phyloP scores from a whole-genome alignment of 2,329 filamentous ascomycete species.

The Ophiostoma sp. region DNA sequence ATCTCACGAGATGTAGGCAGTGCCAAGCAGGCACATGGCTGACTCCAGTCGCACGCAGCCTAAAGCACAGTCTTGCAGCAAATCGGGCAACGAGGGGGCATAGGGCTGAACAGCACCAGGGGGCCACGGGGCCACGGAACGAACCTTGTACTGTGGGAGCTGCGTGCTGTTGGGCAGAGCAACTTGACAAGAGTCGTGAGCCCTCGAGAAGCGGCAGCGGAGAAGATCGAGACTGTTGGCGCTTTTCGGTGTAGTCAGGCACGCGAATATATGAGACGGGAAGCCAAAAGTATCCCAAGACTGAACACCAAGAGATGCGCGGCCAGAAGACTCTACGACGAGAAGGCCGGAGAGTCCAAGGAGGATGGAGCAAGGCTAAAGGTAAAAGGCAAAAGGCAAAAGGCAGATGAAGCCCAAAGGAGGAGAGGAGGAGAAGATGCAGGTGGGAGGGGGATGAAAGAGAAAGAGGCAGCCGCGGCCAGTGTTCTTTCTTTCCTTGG shows the following conservation, averaged over 20 bases:
- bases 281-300: too few relatives aligned
- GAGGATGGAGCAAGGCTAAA: not conserved
- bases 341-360: not conserved
- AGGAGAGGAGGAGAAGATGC: not conserved
- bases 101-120: not conserved
- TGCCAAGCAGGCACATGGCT: too few relatives aligned
- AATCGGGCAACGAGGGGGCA: not conserved
- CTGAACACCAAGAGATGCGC: not conserved
- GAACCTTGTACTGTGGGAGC: not conserved
- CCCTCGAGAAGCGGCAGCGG: too few relatives aligned
- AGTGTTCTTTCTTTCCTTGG: not conserved
- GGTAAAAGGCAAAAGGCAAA: not conserved
- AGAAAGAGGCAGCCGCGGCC: slow-evolving; percentile 2
- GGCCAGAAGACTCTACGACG: not conserved
- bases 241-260: too few relatives aligned
- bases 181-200: too few relatives aligned
- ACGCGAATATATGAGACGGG: too few relatives aligned
- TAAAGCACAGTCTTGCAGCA: not conserved
- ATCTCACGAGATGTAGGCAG: not conserved
- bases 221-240: too few relatives aligned
- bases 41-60: not conserved
- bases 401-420: not conserved
- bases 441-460: not conserved
- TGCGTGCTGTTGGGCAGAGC: too few relatives aligned
- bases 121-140: not conserved